Base-by-base conservation (phyloP, 176 grass and related monocot genomes). In the Puccinellia tenuiflora region DNA sequence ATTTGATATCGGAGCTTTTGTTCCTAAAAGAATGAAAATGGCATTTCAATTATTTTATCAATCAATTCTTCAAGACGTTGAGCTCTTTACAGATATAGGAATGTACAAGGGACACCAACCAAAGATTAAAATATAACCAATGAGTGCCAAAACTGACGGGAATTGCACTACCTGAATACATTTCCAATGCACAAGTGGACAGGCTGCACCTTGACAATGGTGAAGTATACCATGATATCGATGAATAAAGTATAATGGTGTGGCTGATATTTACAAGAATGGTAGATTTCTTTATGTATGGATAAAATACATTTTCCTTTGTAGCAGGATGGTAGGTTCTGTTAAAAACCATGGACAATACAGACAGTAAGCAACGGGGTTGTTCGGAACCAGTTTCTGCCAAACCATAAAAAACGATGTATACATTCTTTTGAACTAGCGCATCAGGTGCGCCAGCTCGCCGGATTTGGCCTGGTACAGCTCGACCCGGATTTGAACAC, bases 1-100 rank as follows among this genome's bases (percentile, higher is more conserved):
- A 97, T 83, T 86, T 91, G 85, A 80, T 62, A 89, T 62, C 81
- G 91, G 10, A 97, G 78, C 81, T 84, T 89, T 88, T 89, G 73
- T 88, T 90, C 95, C 95, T 97, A 89, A 59, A 79, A 38, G 85
- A 68, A 90, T 69, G 47, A 77, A 9, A 77, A 72, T 18, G n/a
- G 21, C 22, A 91, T 75, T 81, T 55, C 56, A 68, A 21, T 85
- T 22, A 10, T 83, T 47, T 10, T 67, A 63, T 84, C 25, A 86
- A 46, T 50, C 50, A 83, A 73, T 85, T 45, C 29, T 70, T 31
- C 29, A 76, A 77, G 57, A 73, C 16, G 7, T 34, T 22, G 26
- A 86, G 37, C 37, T 80, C 47, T n/a, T n/a, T 34, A 56, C 40
- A 68, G 18, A 73, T 21, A 20, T 16, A 66, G 47, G 53, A 37